phyloP scores from a whole-genome alignment of 2,329 filamentous ascomycete species.

The Botryotinia narcissicola region DNA sequence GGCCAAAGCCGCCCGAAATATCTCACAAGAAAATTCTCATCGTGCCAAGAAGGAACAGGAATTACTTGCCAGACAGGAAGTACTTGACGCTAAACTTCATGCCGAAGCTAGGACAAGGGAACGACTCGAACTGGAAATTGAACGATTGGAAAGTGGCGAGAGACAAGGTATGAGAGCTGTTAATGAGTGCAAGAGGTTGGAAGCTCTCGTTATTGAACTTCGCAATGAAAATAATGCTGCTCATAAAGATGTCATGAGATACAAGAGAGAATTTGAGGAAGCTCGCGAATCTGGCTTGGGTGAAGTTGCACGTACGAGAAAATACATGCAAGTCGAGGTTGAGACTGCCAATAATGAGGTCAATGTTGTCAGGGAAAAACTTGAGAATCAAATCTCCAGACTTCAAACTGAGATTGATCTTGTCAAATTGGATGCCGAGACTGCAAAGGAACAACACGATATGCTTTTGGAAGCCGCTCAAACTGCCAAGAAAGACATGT shows the following conservation, averaged over 20 bases:
- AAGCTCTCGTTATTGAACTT: conserved; percentile 53
- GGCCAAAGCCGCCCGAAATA: conserved; percentile 71
- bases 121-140: conserved; percentile 64
- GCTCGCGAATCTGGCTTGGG: conserved; percentile 74
- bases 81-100: conserved; percentile 73
- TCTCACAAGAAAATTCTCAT: conserved; percentile 77
- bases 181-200: conserved; percentile 60
- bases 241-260: conserved; percentile 44
- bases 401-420: conserved; percentile 74
- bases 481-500: conserved; percentile 59
- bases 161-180: conserved; percentile 63
- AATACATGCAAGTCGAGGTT: conserved; percentile 76
- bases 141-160: conserved; percentile 62
- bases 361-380: conserved; percentile 75
- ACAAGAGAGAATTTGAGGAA: conserved; percentile 80
- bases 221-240: conserved; percentile 65
- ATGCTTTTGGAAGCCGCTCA: conserved; percentile 81
- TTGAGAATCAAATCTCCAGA: conserved; percentile 74
- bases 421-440: conserved; percentile 75
- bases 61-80: conserved; percentile 73
- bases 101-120: conserved; percentile 70
- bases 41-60: conserved; percentile 79
- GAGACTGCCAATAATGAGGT: conserved; percentile 83
- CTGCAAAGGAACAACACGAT: conserved; percentile 75
- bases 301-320: conserved; percentile 78